phyloP scores from a whole-genome alignment of 2,329 filamentous ascomycete genomes.

The Verticillium zaregamsianum region DNA sequence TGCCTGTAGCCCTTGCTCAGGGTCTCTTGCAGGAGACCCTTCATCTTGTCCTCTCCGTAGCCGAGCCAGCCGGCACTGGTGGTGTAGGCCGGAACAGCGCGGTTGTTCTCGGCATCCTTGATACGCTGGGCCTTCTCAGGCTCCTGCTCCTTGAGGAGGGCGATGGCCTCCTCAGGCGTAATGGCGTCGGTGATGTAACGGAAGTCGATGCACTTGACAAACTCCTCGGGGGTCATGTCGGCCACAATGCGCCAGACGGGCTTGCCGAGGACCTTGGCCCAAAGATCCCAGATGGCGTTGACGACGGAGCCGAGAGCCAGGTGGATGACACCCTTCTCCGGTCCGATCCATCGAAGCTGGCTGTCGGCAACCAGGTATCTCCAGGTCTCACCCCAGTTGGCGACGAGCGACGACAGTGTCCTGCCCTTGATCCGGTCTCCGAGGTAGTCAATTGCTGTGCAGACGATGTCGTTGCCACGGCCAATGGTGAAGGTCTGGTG shows the following conservation, averaged over 20 bases:
- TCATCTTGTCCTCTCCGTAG: slow-evolving; percentile 85
- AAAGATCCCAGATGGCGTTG: slow-evolving; percentile 93
- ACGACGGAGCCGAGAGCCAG: slow-evolving; percentile 85
- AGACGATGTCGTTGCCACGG: slow-evolving; percentile 90
- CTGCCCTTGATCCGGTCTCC: slow-evolving; percentile 71
- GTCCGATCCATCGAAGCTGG: slow-evolving; percentile 89
- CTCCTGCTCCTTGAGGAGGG: slow-evolving; percentile 63
- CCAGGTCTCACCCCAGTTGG: slow-evolving; percentile 86
- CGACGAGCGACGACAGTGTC: slow-evolving; percentile 71
- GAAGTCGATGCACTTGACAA: slow-evolving; percentile 88
- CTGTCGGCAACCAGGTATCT: slow-evolving; percentile 86
- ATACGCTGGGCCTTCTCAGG: slow-evolving; percentile 66
- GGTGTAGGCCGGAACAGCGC: slow-evolving; percentile 85
- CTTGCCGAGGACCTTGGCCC: slow-evolving; percentile 81
- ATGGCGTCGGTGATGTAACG: slow-evolving; percentile 92
- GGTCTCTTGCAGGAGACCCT: slow-evolving; percentile 67
- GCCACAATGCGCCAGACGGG: slow-evolving; percentile 88
- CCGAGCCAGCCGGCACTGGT: slow-evolving; percentile 91
- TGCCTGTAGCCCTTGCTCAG: slow-evolving; percentile 72
- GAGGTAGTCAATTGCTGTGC: slow-evolving; percentile 74
- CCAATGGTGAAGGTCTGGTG: slow-evolving; percentile 72
- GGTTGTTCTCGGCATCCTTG: slow-evolving; percentile 65
- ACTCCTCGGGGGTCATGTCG: slow-evolving; percentile 84
- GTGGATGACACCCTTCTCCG: slow-evolving; percentile 91
- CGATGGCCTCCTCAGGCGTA: slow-evolving; percentile 77